Conservation (phyloP, 345 rosid species). For the Barbarea vulgaris region DNA sequence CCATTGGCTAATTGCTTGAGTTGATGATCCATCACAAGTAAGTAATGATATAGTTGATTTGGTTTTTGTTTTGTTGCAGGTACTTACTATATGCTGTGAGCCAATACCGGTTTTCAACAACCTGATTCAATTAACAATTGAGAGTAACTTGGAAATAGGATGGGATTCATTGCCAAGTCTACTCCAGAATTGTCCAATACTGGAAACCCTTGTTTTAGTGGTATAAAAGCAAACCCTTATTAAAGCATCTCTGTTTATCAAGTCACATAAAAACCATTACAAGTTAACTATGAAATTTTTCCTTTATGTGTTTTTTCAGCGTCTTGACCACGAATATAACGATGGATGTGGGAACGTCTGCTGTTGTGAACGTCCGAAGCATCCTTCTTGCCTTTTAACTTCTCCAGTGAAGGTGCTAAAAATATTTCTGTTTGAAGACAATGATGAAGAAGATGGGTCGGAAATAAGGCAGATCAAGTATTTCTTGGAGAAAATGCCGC, state of each 20-base stretch:
- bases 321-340: constrained; percentile 13
- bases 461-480: constrained; percentile 20
- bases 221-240: not conserved
- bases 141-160: constrained; percentile 7
- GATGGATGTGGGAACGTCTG: constrained; percentile 18
- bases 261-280: not conserved
- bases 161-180: constrained; percentile 23
- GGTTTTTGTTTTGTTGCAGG: constrained; percentile 9
- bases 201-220: constrained; percentile 30
- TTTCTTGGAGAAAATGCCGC: constrained; percentile 32
- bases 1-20: not conserved
- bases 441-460: not conserved
- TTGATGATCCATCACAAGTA: not conserved
- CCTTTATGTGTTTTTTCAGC: constrained; percentile 26
- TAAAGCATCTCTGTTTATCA: constrained; percentile 4
- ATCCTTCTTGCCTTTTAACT: constrained; percentile 25
- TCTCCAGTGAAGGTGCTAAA: constrained; percentile 26
- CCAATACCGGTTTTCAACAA: constrained; percentile 17
- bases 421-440: not conserved
- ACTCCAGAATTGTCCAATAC: constrained; percentile 24
- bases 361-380: not conserved
- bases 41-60: constrained; percentile 5
- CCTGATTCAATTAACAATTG: constrained; percentile 17
- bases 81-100: constrained; percentile 26
- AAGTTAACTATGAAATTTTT: not conserved